Percentiles rank a stretch among this genome's conserved stretches.
These are phyloP conservation scores for Debaryomyces subglobosus DNA, from an alignment of 1,139 yeast species.

Conservation along the genomic window DNA sequence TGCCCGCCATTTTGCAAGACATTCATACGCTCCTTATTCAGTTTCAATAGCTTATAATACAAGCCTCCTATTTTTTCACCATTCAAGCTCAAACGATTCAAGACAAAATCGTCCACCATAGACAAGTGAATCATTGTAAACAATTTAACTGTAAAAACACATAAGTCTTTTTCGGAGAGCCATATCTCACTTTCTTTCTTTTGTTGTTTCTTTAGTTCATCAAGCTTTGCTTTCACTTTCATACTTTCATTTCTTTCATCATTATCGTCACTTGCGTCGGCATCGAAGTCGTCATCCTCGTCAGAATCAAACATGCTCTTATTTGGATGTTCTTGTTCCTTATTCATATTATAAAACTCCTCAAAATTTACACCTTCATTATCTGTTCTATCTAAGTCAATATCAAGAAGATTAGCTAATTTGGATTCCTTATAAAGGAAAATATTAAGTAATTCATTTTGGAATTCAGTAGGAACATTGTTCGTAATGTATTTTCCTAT, in stretches of 20 bases:
- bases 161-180: conserved; percentile 49
- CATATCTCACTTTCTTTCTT: conserved; percentile 24
- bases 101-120: conserved; percentile 32
- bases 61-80: conserved; percentile 48
- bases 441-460: conserved; percentile 28
- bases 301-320: conserved; percentile 21
- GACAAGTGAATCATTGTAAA: conserved; percentile 46
- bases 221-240: conserved; percentile 10
- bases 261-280: conserved; percentile 24
- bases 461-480: conserved; percentile 25
- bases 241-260: conserved; percentile 15
- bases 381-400: conserved; percentile 55
- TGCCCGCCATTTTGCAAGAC: background rate
- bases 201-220: conserved; percentile 13
- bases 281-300: conserved; percentile 20
- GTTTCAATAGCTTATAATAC: conserved; percentile 28
- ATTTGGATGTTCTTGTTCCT: conserved; percentile 12
- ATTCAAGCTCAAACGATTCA: conserved; percentile 52
- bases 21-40: conserved; percentile 17
- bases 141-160: conserved; percentile 54
- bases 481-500: conserved; percentile 17
- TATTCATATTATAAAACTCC: conserved; percentile 27
- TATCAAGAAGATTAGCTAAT: conserved; percentile 26
- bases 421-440: conserved; percentile 40
- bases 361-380: conserved; percentile 62